Conservation (phyloP, 2,329 filamentous ascomycete genomes). For the Curvularia hawaiiensis region DNA sequence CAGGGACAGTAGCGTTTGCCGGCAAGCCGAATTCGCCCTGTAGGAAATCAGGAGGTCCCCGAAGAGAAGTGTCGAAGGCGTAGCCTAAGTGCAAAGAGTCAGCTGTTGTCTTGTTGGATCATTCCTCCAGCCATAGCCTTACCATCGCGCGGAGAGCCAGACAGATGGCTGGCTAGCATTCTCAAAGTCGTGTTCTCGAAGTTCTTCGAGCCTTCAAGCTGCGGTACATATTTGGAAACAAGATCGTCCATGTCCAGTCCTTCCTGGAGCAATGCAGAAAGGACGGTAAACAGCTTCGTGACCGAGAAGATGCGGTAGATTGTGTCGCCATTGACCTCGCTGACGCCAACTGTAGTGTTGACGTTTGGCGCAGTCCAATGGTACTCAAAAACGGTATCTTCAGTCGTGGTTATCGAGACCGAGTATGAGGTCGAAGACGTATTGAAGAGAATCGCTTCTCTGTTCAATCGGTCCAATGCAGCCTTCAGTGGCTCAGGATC, state of each 20-base stretch:
- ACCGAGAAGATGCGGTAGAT: neutral
- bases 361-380: neutral
- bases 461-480: neutral
- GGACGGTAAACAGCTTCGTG: neutral
- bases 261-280: neutral
- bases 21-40: neutral
- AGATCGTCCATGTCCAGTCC: neutral
- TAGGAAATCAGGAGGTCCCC: neutral
- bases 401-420: constrained; percentile 1
- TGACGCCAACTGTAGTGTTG: constrained; percentile 1
- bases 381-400: neutral
- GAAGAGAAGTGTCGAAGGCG: neutral
- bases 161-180: neutral
- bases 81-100: neutral
- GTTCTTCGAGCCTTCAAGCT: neutral
- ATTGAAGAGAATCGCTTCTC: neutral
- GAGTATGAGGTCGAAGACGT: neutral
- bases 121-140: neutral
- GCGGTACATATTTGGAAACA: neutral
- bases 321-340: constrained; percentile 1
- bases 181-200: neutral
- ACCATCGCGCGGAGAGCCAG: neutral
- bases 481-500: constrained; percentile 1
- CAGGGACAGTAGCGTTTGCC: neutral
- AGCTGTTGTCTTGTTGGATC: neutral